Conservation (phyloP, 805 yeast species). For the Saccharomycopsis vini region DNA sequence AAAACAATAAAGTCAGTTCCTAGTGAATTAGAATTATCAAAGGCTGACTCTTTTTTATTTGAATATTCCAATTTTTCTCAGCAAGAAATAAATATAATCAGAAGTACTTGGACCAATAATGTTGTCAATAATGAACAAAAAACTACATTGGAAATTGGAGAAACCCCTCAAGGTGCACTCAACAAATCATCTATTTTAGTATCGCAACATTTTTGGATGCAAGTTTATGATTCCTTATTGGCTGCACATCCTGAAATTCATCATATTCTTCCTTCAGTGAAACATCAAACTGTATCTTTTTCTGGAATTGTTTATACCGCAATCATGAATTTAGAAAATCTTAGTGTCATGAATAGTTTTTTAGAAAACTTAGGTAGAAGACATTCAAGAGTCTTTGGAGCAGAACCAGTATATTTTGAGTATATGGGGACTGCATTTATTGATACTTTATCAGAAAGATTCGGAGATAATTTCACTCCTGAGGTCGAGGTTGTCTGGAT, state of each 20-base stretch:
- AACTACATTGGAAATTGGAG: background rate
- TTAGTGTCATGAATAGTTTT: conserved; percentile 39
- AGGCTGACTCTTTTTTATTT: background rate
- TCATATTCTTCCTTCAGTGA: conserved; percentile 42
- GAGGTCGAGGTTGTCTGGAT: conserved; percentile 22
- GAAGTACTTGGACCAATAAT: conserved; percentile 14
- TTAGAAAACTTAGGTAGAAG: conserved; percentile 43
- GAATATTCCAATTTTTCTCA: conserved; percentile 6
- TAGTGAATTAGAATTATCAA: background rate
- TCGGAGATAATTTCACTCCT: conserved; percentile 20
- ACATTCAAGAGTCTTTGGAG: conserved; percentile 46
- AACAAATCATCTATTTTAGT: conserved; percentile 25
- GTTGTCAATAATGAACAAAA: conserved; percentile 10
- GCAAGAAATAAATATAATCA: conserved; percentile 13
- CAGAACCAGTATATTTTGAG: conserved; percentile 44
- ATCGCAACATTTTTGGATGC: conserved; percentile 43
- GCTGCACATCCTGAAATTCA: conserved; percentile 38
- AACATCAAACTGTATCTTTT: conserved; percentile 52
- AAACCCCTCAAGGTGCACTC: conserved; percentile 5
- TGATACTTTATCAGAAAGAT: conserved; percentile 45
- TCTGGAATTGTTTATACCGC: conserved; percentile 51
- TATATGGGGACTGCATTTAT: conserved; percentile 53
- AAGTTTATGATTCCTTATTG: conserved; percentile 44
- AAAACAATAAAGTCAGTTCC: conserved; percentile 2
- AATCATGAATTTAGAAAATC: conserved; percentile 42